Base-by-base conservation (phyloP, 352 stramenopile genomes). In the Pythium dissimile region DNA sequence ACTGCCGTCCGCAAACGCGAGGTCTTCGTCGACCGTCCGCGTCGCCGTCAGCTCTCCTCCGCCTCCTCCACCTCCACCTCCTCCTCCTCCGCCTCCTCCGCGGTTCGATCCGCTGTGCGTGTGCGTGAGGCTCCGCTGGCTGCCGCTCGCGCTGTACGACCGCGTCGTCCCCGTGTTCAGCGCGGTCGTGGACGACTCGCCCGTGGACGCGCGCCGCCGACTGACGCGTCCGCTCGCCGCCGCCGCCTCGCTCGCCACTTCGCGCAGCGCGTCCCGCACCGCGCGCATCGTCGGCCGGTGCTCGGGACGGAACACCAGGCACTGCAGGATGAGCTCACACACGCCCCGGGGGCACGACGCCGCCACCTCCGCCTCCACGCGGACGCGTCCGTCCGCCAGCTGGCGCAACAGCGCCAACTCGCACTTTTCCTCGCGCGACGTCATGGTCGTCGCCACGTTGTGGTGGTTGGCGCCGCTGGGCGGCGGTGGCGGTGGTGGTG, bases 271-370 rank as follows among this genome's bases (percentile, higher is more conserved):
- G 42, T 65, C 49, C 6, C 41, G 49, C 15, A 65, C 49, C 3
- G 31, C 21, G 2, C 18, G 32, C 31, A 59, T 55, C 12, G 20
- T 54, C 32, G 58, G 58, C 13, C 58, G 49, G 6, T n/a, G 12
- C 49, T 59, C 41, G 8, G 58, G 49, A 1, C 38, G 28, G 16
- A 50, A 27, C 4, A 26, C 39, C 20, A 65, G 31, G 24, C 58
- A 65, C 39, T 54, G 49, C 28, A 37, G 48, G 31, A 65, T 55
- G 11, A 65, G 39, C 18, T 65, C 58, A 1, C 32, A 32, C 28
- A 65, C 26, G 20, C 46, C 50, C 30, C 35, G 26, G 15, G 49
- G 58, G 18, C 48, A 59, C 31, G 58, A 59, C 24, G 58, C 9
- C 18, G 58, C 8, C 10, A 59, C 6, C 11, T 46, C 32, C 4